Base-by-base conservation (phyloP, 805 yeast species). In the Candida anglica region DNA sequence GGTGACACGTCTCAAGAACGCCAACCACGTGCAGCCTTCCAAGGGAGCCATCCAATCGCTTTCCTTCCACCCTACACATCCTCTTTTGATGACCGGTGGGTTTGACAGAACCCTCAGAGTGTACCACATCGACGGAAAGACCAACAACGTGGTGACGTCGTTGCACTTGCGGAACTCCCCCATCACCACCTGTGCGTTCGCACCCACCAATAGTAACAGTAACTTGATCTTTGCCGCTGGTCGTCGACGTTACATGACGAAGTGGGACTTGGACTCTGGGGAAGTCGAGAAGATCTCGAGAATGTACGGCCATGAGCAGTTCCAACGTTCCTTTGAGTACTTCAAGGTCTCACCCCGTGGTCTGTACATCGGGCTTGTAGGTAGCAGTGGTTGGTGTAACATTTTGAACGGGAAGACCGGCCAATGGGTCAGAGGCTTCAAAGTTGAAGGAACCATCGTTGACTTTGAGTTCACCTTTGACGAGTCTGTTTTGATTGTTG, bases 371-470 rank as follows among this genome's bases (percentile, higher is more conserved):
- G 95, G 87, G 2, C 61, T 93, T 30, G 67, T 76, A 24, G 98
- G 98, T 47, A 78, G 79, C 41, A 77, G 81, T 36, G 99, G 99
- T 21, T 91, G 96, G 93, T 71, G 93, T 41, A 91, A 91, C 53
- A 53, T 94, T 4, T 52, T 93, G 19, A 79, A 81, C 30, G 82
- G 93, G 2, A 48, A 64, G 5, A 81, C 86, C 0, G 94, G 95
- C n/a, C 88, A 85, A 47, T 89, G 93, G 84, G 54, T 86, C 15
- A 73, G 77, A 29, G 95, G 91, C 2, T 87, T 87, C 52, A 91
- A 91, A 56, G 74, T 88, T 19, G 96, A 93, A 53, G 98, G 97
- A 4, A 75, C 76, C 1, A 65, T 89, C 27, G 78, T 83, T 5
- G 98, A 93, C 58, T 78, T 89, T 49, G 88, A 72, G 19, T 85